Evolutionary conservation across 768 basidiomycete genomes (phyloP).

Genomic region (Leccinum subtestaceum): DNA sequence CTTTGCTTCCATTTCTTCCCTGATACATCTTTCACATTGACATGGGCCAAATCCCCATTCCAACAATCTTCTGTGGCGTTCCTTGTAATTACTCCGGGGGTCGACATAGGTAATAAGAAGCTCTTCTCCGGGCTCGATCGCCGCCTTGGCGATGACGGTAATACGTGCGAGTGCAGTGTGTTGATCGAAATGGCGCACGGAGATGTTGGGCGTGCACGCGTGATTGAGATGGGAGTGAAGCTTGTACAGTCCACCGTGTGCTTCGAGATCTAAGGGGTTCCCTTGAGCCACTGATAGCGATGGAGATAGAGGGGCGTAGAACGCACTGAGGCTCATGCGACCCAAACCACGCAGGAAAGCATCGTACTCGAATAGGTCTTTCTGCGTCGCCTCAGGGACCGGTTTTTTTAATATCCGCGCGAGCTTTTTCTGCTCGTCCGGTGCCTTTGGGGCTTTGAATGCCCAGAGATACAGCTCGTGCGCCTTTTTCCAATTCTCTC

Average conservation of each 20-base stretch:
- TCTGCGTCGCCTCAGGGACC: slow-evolving; percentile 44
- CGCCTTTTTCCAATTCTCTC: slow-evolving; percentile 65
- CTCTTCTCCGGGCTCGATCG: slow-evolving; percentile 71
- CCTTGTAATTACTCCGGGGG: slow-evolving; percentile 39
- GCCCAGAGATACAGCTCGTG: slow-evolving; percentile 55
- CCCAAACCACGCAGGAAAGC: slow-evolving; percentile 72
- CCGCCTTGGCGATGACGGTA: slow-evolving; percentile 62
- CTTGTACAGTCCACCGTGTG: slow-evolving; percentile 82
- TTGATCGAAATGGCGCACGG: slow-evolving; percentile 73
- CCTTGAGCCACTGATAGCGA: slow-evolving; percentile 2
- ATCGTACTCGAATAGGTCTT: slow-evolving; percentile 71
- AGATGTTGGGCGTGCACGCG: slow-evolving; percentile 74
- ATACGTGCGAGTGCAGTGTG: slow-evolving; percentile 70
- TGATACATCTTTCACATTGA: slow-evolving; percentile 60
- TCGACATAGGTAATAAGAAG: slow-evolving; percentile 78
- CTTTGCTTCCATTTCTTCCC: slow-evolving; percentile 45
- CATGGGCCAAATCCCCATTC: slow-evolving; percentile 80
- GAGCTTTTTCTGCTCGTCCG: slow-evolving; percentile 47
- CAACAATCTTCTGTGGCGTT: slow-evolving; percentile 51
- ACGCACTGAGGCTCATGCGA: slow-evolving; percentile 65
- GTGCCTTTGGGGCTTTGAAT: slow-evolving; percentile 55
- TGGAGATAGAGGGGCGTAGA: background rate
- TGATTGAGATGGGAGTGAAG: slow-evolving; percentile 90
- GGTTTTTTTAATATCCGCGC: slow-evolving; percentile 51
- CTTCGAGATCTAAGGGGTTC: slow-evolving; percentile 60